Base-by-base conservation (phyloP, 2,329 filamentous ascomycete species). In the Magnaporthiopsis rhizophila region DNA sequence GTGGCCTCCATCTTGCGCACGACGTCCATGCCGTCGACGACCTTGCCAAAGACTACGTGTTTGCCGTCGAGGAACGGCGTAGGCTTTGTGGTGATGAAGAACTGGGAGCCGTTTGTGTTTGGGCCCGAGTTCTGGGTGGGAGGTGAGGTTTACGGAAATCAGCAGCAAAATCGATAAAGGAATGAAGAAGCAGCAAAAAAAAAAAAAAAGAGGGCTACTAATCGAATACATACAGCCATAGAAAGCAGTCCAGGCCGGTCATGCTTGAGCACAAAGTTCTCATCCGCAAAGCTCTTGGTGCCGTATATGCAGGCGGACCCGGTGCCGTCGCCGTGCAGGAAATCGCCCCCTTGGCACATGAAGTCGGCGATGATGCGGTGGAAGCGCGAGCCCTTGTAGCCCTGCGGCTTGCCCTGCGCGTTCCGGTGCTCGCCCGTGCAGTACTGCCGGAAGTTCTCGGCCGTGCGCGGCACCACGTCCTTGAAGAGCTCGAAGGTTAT, bases 311-410 rank as follows among this genome's bases (percentile, higher is more conserved):
- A 90, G 13, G 88, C 89, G 60, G 89, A 92, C 11, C 95, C 95
- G 0, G 91, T 96, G 62, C 95, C 95, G 75, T 98, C 91, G 63
- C 92, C 91, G 71, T 97, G 92, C 67, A 70, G 80, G 75, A 98
- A 98, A 76, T 99, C 95, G 64, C 95, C 95, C 59, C 94, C 94
- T 76, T 99, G 95, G 72, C 95, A 90, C 94, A 98, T 98, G 79
- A 98, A 97, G 72, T 91, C 90, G 78, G 90, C 91, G 75, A 97
- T 97, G 71, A 98, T 91, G 65, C 95, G 88, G 77, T 98, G 95
- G 72, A 98, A 97, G 76, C 92, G 96, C 80, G 86, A 89, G 64
- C 91, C 90, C 79, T 97, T 98, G 83, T 97, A 99, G 67, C 95
- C 95, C 74, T 96, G 90, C 0, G 93, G 89, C 67, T 87, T 83